Base-by-base conservation (phyloP, 805 yeast species). In the Yamadazyma insecticola region DNA sequence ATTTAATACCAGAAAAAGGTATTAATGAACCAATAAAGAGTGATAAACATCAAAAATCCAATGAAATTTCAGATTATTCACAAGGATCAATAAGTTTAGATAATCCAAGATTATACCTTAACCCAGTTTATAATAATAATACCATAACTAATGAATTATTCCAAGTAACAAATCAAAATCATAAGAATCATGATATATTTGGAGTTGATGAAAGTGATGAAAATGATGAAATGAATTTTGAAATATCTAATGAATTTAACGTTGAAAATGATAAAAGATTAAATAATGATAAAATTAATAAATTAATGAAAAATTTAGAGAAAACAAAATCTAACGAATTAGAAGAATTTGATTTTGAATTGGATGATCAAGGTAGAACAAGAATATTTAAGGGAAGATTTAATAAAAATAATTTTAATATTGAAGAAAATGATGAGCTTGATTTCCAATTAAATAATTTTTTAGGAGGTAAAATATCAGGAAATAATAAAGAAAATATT, bases 361-460 rank as follows among this genome's bases (percentile, higher is more conserved):
- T 59, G 30, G 67, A 59, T 37, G 62, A 55, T 38, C 61, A 55
- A 37, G 42, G 57, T 24, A 41, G 65, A 37, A 50, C 62, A 5
- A 44, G 66, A 11, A 50, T 60, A 14, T 55, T 53, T 36, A 57
- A 58, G 35, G 63, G 64, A 4, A 39, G 65, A 18, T 61, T 63
- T 32, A n/a, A n/a, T n/a, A n/a, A n/a, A n/a, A n/a, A n/a, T n/a
- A 43, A 44, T 24, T 19, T 37, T 24, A 36, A 43, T 28, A 22
- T 42, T 6, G 44, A 45, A 4, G 24, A 30, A 10, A 26, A 35
- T 14, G 51, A 50, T 23, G 62, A 53, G 15, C 33, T 67, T 16
- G 73, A 68, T 39, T 35, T 44, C 16, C 65, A 60, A 43, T 30
- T 59, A 22, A 35, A 37, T 23, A 39, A 30, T 6, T 57, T 47